phyloP scores from a whole-genome alignment of 2,329 filamentous ascomycete genomes.

The Orbilia oligospora region DNA sequence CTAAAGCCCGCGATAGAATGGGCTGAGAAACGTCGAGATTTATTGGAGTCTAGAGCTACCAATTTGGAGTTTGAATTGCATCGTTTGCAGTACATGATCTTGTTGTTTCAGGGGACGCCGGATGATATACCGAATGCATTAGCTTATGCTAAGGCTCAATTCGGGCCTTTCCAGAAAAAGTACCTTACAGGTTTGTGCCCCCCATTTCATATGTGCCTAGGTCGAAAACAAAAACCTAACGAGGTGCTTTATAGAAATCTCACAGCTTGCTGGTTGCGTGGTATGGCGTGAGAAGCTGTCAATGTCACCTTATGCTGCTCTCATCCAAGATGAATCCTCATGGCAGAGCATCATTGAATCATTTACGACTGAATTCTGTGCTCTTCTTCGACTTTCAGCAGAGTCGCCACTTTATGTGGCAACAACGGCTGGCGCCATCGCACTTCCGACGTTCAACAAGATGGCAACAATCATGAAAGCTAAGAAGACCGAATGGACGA shows the following conservation, averaged over 20 bases:
- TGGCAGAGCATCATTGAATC: slow-evolving; percentile 88
- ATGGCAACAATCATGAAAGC: slow-evolving; percentile 88
- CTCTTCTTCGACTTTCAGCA: slow-evolving; percentile 86
- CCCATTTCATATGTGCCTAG: background rate
- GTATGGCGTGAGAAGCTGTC: slow-evolving; percentile 81
- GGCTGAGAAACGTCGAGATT: slow-evolving; percentile 79
- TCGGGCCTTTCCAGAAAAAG: slow-evolving; percentile 79
- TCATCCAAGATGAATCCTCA: slow-evolving; percentile 78
- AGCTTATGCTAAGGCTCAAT: slow-evolving; percentile 81
- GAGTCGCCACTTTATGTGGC: slow-evolving; percentile 94
- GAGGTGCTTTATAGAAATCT: slow-evolving; percentile 73
- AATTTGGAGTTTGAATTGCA: slow-evolving; percentile 96
- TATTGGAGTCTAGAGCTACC: slow-evolving; percentile 85
- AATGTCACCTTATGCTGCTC: slow-evolving; percentile 80
- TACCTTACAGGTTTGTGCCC: slow-evolving; percentile 72
- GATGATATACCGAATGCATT: slow-evolving; percentile 75
- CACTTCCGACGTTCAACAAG: slow-evolving; percentile 89
- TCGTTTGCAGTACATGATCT: slow-evolving; percentile 84
- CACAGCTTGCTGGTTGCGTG: slow-evolving; percentile 84
- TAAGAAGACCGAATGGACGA: slow-evolving; percentile 95
- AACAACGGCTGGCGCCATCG: slow-evolving; percentile 91
- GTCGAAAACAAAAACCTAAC: background rate
- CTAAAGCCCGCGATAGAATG: slow-evolving; percentile 87
- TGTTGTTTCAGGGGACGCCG: slow-evolving; percentile 78
- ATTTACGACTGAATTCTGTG: slow-evolving; percentile 96